phyloP scores from a whole-genome alignment of 371 early-diverging fungal genomes.

The Nematocida sp. region DNA sequence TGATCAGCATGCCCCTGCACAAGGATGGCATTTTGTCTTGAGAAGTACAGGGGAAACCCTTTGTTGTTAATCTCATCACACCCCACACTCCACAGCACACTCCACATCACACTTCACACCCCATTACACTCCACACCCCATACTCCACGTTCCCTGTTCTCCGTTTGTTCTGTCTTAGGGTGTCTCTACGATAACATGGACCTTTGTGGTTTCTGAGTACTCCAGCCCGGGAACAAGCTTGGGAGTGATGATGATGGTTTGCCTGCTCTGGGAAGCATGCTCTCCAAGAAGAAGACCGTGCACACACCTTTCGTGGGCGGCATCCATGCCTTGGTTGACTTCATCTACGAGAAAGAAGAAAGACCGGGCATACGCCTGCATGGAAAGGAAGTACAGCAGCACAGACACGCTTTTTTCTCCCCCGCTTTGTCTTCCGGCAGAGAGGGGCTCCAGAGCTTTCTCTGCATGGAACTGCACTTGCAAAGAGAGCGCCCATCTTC shows the following conservation, averaged over 20 bases:
- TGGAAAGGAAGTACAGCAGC: constrained; percentile 85
- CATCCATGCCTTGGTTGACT: constrained; percentile 99
- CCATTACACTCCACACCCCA: not conserved
- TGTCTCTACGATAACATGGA: constrained; percentile 60
- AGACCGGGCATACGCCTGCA: constrained; percentile 75
- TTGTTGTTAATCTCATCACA: too few species aligned
- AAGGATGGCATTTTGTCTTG: constrained; percentile 54
- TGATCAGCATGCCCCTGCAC: constrained; percentile 56
- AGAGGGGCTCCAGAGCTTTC: constrained; percentile 76
- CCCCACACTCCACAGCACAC: not conserved
- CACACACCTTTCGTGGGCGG: constrained; percentile 84
- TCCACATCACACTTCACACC: too few species aligned
- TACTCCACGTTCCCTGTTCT: not conserved
- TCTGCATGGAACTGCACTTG: constrained; percentile 68
- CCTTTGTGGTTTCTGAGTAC: constrained; percentile 80
- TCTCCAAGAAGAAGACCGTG: constrained; percentile 70
- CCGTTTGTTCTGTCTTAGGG: not conserved
- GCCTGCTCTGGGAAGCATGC: constrained; percentile 28
- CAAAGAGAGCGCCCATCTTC: constrained; percentile 88
- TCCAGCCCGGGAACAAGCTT: constrained; percentile 87
- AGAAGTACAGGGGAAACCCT: constrained; percentile 55
- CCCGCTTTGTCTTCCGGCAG: constrained; percentile 86
- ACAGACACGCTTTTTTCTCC: constrained; percentile 73
- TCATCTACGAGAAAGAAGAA: constrained; percentile 99
- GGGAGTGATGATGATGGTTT: constrained; percentile 93